Base-by-base conservation (phyloP, 108 stramenopile genomes). In the Ochromonas danica region DNA sequence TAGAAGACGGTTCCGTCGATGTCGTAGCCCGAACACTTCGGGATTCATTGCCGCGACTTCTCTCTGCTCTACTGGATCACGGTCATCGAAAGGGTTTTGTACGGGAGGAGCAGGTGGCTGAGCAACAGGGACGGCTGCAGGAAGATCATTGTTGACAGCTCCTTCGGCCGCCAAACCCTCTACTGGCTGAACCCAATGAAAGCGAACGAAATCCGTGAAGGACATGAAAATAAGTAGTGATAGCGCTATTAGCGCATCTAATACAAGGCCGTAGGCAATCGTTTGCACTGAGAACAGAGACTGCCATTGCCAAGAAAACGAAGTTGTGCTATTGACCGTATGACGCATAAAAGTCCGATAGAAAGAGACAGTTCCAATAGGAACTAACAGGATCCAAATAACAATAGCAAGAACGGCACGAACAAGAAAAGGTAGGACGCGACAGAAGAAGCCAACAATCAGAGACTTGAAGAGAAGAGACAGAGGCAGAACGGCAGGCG, bases 211-310 rank as follows among this genome's bases (percentile, higher is more conserved):
- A 33, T 75, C 72, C 40, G 72, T 41, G 41, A 75, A 75, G 6
- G 72, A 75, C 72, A 75, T 75, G 14, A 75, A 75, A 60, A 75
- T 60, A 6, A 75, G 28, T 31, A 75, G 51, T 22, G 72, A 75
- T 33, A 75, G 35, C 40, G 45, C 72, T 3, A 75, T 75, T 6
- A 75, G 3, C 10, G 40, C 72, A 75, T 45, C 51, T 3, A 75
- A 14, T 6, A 75, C 45, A 60, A 75, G 14, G 22, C 67, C 67
- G 36, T 38, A 40, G 40, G 14, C 10, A 70, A 70, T 70, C 14
- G 67, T 22, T 17, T 31, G 10, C n/a, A n/a, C n/a, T n/a, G n/a
- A n/a, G n/a, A n/a, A n/a, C n/a, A n/a, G n/a, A n/a, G n/a, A n/a
- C n/a, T n/a, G n/a, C n/a, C n/a, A n/a, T n/a, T n/a, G n/a, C n/a